Conservation (phyloP, 768 basidiomycete species). For the Gymnopilus junonius region DNA sequence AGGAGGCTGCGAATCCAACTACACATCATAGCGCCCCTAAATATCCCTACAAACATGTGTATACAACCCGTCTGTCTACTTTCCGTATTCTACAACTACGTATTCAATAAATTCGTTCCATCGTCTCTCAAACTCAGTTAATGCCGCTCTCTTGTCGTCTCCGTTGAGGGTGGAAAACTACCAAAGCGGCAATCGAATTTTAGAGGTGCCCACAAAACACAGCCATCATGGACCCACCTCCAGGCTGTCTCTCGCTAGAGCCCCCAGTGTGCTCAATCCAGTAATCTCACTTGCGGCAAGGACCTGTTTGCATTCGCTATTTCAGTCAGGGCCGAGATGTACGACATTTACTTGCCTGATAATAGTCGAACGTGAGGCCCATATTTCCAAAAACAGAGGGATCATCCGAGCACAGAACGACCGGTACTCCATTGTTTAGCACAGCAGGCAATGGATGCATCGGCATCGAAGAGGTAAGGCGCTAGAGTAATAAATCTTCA, state of each 20-base stretch:
- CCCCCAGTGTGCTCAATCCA: constrained; percentile 63
- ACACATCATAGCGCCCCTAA: constrained; percentile 14
- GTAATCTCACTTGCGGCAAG: constrained; percentile 71
- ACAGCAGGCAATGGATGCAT: constrained; percentile 78
- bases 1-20: constrained; percentile 8
- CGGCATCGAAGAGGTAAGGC: constrained; percentile 78
- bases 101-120: constrained; percentile 53
- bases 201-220: not conserved
- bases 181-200: not conserved
- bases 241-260: constrained; percentile 69
- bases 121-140: constrained; percentile 47
- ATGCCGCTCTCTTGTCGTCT: constrained; percentile 48
- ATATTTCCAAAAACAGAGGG: constrained; percentile 79
- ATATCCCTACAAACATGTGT: constrained; percentile 30
- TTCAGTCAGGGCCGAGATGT: not conserved
- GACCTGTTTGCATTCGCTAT: constrained; percentile 45
- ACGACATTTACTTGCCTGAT: constrained; percentile 51
- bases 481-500: constrained; percentile 38
- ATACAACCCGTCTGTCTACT: constrained; percentile 25
- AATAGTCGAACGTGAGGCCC: constrained; percentile 81
- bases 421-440: constrained; percentile 73
- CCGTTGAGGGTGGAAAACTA: constrained; percentile 58
- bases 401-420: constrained; percentile 76
- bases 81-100: constrained; percentile 17
- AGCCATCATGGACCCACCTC: constrained; percentile 39